Conservation (phyloP, 2,329 filamentous ascomycete genomes). For the Diaporthe amygdali region DNA sequence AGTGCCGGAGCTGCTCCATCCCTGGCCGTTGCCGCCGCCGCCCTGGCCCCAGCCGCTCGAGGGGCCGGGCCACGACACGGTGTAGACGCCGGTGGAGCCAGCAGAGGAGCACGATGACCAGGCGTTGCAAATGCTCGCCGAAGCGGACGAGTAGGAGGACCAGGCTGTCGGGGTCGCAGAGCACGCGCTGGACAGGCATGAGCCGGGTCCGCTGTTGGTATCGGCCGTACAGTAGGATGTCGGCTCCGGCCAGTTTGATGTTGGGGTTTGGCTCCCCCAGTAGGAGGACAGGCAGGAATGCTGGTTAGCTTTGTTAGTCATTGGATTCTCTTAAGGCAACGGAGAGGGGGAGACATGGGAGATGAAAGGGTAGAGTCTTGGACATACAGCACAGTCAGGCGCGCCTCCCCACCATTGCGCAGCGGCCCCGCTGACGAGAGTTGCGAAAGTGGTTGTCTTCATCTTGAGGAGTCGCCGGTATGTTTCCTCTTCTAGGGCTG, state of each 20-base stretch:
- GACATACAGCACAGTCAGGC: constrained; percentile 48
- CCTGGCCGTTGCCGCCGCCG: constrained; percentile 5
- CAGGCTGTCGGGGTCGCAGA: constrained; percentile 36
- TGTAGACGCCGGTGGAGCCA: constrained; percentile 45
- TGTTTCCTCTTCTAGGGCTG: background rate
- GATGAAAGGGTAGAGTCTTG: background rate
- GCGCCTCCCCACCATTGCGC: constrained; percentile 46
- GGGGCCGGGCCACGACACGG: constrained; percentile 42
- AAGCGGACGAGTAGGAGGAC: constrained; percentile 40
- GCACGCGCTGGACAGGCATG: constrained; percentile 38
- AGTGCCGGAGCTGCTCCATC: background rate
- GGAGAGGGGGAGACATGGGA: background rate
- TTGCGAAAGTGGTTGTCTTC: constrained; percentile 15
- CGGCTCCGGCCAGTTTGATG: constrained; percentile 35
- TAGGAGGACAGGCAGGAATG: constrained; percentile 48
- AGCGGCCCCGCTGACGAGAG: constrained; percentile 21
- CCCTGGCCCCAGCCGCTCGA: constrained; percentile 27
- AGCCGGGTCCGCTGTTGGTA: constrained; percentile 31
- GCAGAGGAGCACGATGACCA: constrained; percentile 45
- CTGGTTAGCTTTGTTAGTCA: constrained; percentile 32
- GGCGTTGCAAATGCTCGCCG: constrained; percentile 45
- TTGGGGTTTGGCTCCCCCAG: constrained; percentile 35
- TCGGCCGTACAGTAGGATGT: constrained; percentile 37
- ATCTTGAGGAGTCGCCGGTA: background rate
- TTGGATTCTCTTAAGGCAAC: background rate